Evolutionary conservation across 305 asterid species (phyloP), one percentile per base, ranked within the genome.

Genomic region (Withania somnifera): DNA sequence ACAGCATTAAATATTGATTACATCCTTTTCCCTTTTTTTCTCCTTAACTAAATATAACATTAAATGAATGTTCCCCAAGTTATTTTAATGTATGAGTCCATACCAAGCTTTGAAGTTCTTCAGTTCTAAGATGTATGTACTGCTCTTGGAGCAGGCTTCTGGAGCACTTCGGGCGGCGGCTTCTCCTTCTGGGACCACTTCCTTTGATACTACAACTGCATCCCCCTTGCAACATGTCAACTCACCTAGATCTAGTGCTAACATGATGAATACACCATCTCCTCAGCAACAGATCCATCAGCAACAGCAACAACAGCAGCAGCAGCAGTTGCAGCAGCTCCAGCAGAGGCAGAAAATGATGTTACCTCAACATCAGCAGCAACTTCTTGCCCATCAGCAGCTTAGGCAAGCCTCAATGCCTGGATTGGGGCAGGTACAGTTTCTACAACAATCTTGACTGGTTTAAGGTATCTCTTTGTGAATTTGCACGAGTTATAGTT

Each of bases 191-290:
- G 97, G 91, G 61, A 82, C 89, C 81, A 73, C 90, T 81, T 83
- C 98, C 79, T 91, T 90, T 85, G 99, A 95, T 75, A 91, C 92
- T 86, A 89, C 97, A 50, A 86, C 98, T 1, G 91, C 98, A 77
- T 94, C 99, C 85, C 98, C 99, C 45, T 79, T 92, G 86, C 99
- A 89, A 84, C 94, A 95, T 87, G 94, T 94, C 83, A 95, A 93
- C 87, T 95, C 99, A 20, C 98, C 99, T 5, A 91, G 98, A 84
- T 92, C 99, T 75, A 90, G 92, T 86, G 87, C 94, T 75, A 92
- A 86, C 86, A 90, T 95, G 83, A 94, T 95, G 97, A 95, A 94
- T 89, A 92, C 97, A 34, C 98, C 98, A 47, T 95, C 99, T 87
- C 99, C 99, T 52, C 99, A 95, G 88, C 99, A 93, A 76, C 97